phyloP scores from a whole-genome alignment of 2,329 filamentous ascomycete species.

The Amauroascus niger region DNA sequence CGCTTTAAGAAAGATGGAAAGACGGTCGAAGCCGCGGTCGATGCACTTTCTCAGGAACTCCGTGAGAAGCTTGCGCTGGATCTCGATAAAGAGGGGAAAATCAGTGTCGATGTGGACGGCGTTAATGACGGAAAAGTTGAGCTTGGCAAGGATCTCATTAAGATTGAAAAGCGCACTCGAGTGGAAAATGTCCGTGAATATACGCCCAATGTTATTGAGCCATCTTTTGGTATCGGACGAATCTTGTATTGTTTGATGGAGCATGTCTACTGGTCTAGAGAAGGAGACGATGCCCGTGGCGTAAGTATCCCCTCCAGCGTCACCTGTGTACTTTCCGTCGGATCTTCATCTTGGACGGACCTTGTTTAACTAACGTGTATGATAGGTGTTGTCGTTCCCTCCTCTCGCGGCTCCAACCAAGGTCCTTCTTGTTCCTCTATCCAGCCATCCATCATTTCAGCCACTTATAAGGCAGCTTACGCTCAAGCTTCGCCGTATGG shows the following conservation, averaged over 20 bases:
- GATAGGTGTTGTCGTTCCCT: conserved; percentile 61
- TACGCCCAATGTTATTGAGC: conserved; percentile 92
- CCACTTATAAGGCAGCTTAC: conserved; percentile 66
- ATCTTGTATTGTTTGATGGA: conserved; percentile 90
- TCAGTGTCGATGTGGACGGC: conserved; percentile 62
- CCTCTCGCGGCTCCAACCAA: conserved; percentile 82
- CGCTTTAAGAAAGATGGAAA: conserved; percentile 92
- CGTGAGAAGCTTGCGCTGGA: conserved; percentile 69
- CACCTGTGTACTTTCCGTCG: background rate
- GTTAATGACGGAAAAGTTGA: conserved; percentile 64
- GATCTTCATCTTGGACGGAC: background rate
- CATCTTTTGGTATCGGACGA: conserved; percentile 91
- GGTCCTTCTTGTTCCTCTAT: conserved; percentile 83
- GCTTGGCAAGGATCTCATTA: conserved; percentile 67
- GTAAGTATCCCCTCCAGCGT: conserved; percentile 48
- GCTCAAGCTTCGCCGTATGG: conserved; percentile 62
- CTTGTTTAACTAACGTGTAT: background rate
- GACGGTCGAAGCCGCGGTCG: conserved; percentile 68
- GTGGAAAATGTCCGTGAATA: conserved; percentile 80
- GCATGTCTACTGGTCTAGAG: conserved; percentile 89
- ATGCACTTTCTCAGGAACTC: conserved; percentile 66
- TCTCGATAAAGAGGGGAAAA: conserved; percentile 62
- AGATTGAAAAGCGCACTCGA: conserved; percentile 72
- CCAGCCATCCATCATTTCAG: conserved; percentile 67
- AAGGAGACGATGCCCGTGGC: conserved; percentile 71